Evolutionary conservation across 371 early-diverging fungal species (phyloP).

Genomic region (Circinella minor): DNA sequence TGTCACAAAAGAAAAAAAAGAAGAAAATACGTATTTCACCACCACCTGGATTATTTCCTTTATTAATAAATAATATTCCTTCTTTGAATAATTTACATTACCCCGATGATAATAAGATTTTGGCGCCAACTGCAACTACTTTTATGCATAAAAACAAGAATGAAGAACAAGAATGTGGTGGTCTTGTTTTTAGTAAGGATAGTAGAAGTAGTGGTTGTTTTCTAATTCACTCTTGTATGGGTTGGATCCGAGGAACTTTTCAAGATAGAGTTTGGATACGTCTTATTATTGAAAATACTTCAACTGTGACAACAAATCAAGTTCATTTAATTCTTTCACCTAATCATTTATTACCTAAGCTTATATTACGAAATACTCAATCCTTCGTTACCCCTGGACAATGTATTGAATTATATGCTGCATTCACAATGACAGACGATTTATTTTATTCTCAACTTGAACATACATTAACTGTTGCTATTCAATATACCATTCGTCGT

Average conservation of each 20-base stretch:
- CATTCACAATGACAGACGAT: slow-evolving; percentile 9
- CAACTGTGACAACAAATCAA: not conserved
- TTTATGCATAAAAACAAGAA: not conserved
- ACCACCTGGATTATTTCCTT: slow-evolving; percentile 21
- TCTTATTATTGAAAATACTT: not conserved
- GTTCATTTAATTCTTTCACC: slow-evolving; percentile 3
- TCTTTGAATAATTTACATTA: not conserved
- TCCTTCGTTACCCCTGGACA: not conserved
- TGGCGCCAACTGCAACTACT: not conserved
- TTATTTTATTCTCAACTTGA: slow-evolving; percentile 3
- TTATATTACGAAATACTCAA: not conserved
- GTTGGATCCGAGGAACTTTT: slow-evolving; percentile 8
- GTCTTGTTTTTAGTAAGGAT: no score
- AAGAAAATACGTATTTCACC: slow-evolving; percentile 9
- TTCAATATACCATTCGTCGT: not conserved
- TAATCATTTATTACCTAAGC: not conserved
- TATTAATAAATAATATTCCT: not conserved
- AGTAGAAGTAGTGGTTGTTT: not conserved
- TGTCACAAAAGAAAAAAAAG: slow-evolving; percentile 5
- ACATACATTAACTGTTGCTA: not conserved
- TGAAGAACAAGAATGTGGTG: not conserved
- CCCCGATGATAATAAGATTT: not conserved
- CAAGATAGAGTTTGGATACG: slow-evolving; percentile 5
- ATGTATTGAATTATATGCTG: slow-evolving; percentile 6
- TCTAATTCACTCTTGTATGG: slow-evolving; percentile 15